Evolutionary conservation across 306 rosid genomes (phyloP), one percentile per base, ranked within the genome.

Genomic region (Lithocarpus polystachyus): DNA sequence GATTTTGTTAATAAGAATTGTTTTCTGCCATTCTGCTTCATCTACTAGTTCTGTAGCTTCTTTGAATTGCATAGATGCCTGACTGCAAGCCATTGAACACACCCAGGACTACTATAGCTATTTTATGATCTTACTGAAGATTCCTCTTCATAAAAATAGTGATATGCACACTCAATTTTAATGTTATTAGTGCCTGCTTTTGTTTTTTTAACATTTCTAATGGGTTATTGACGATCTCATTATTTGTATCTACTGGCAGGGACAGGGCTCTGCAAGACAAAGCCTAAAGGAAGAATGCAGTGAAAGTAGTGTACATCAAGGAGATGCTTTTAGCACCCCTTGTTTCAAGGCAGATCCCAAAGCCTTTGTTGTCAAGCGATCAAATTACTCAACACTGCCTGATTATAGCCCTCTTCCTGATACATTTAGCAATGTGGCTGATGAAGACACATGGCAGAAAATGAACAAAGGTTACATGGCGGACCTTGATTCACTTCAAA

Each of bases 401-500:
- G 89, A 88, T 82, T 88, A 17, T 72, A 90, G 94, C 84, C 97
- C 99, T 77, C 90, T 87, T 82, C 93, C 96, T 43, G 91, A 91
- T 84, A 82, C 91, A 69, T 82, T 93, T 83, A 89, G 91, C 81
- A 87, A 90, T 43, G 93, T 93, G 71, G 98, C 87, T 43, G 99
- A 95, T 82, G 99, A 95, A 83, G 97, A 95, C 72, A 81, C 86
- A 55, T 95, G 99, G 99, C 53, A 93, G 85, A 93, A 95, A 86
- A 83, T 95, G 97, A 95, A 95, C 81, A 92, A 89, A 48, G 99
- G 97, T 68, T 93, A 70, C 70, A 79, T 90, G 65, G 96, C 89
- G 61, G 91, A 95, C 81, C 98, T 95, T 78, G 97, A 95, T 80
- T 89, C 89, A 24, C 91, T 91, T 89, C 92, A 95, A 85, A 79